Evolutionary conservation across 75 land plant genomes (phyloP).

Genomic region (Pinus tabuliformis): DNA sequence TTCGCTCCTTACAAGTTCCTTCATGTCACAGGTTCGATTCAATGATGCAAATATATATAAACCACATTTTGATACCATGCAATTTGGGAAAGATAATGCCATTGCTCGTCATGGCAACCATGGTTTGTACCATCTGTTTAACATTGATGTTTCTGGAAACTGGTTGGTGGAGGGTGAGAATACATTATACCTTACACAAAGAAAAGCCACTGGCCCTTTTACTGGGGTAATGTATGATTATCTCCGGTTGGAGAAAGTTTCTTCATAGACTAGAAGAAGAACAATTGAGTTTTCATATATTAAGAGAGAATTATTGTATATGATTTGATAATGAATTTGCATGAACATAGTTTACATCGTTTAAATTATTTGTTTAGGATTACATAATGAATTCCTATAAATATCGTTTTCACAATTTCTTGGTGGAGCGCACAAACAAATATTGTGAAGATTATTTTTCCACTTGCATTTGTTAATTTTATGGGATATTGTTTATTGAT

Average conservation of each 20-base stretch:
- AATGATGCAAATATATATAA: slow-evolving; percentile 19
- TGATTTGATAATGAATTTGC: too few species aligned
- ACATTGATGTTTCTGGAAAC: slow-evolving; percentile 20
- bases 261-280: not conserved
- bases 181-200: slow-evolving; percentile 32
- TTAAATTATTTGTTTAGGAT: too few species aligned
- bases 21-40: slow-evolving; percentile 22
- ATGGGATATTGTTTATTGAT: too few species aligned
- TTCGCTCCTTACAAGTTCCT: not conserved
- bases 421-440: too few species aligned
- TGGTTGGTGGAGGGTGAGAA: slow-evolving; percentile 29
- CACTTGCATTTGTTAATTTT: too few species aligned
- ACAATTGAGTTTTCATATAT: too few species aligned
- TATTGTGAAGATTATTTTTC: too few species aligned
- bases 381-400: too few species aligned
- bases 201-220: slow-evolving; percentile 30
- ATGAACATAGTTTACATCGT: too few species aligned
- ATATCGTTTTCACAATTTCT: too few species aligned
- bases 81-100: slow-evolving; percentile 51
- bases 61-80: slow-evolving; percentile 42
- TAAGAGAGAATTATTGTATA: too few species aligned
- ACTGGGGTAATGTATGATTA: slow-evolving; percentile 50
- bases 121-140: slow-evolving; percentile 36
- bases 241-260: slow-evolving; percentile 33
- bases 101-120: slow-evolving; percentile 56